Evolutionary conservation across 176 grass and related monocot species (phyloP), one percentile per base, ranked within the genome.

Genomic region (Leersia perrieri): DNA sequence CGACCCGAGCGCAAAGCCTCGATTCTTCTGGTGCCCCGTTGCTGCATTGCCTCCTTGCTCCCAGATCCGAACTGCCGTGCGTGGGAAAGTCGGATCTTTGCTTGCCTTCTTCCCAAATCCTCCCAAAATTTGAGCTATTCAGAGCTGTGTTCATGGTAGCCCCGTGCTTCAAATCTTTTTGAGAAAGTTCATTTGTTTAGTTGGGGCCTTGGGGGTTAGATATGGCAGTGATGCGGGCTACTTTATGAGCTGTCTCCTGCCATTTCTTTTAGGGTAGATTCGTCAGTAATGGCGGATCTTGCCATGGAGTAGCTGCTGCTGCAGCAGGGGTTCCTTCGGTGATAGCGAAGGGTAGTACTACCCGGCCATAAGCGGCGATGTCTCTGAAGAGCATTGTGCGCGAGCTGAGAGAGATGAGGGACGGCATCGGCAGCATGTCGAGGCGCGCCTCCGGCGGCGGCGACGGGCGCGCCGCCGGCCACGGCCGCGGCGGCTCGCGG

Each of bases 321-420:
- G n/a, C 74, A 88, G 60, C 8, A 25, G 53, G 35, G 41, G 60
- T 66, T 15, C 57, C 81, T 85, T 78, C 34, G 32, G 68, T 40
- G 73, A 71, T 49, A 74, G 76, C 31, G 75, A 86, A 63, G 86
- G 45, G 25, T 63, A 13, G n/a, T n/a, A n/a, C n/a, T n/a, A n/a
- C n/a, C 68, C n/a, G 29, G 31, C 36, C 67, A 2, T 45, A 73
- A 60, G 63, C 55, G 20, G 82, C 79, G 77, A 99, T 99, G 96
- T 92, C 96, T 81, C 82, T 95, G 29, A 99, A 89, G 76, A 93
- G 82, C 86, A 89, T 99, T 42, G 92, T 95, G 49, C 78, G 88
- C 32, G 90, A 99, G 76, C 84, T 99, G 20, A 99, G 89, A 90
- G 95, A 98, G 84, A 95, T 93, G 92, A 89, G 89, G 70, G 96